Evolutionary conservation across 1,284 basidiomycete genomes (phyloP), one percentile per base, ranked within the genome.

Genomic region (Trametes hirsuta): DNA sequence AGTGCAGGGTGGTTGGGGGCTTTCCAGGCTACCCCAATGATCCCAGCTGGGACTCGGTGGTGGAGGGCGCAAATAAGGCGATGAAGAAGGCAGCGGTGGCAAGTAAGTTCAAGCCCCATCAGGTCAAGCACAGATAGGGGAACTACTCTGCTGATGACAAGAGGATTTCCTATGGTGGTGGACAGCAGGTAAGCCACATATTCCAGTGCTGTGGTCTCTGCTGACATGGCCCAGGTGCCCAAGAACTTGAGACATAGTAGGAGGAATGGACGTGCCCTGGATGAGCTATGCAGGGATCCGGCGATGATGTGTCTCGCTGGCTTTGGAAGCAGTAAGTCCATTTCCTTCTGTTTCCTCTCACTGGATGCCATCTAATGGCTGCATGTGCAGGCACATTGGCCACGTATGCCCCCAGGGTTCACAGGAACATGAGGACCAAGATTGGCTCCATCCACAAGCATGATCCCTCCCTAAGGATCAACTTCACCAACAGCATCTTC

Each of bases 401-500:
- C 1, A 54, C 44, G 4, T 47, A 47, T 14, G 44, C 52, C 2
- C 52, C 52, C 8, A 21, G 34, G 2, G 15, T 44, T 12, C 25
- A 25, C 36, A 15, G 2, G 4, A 36, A 39, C 35, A 54, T 37
- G 21, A 9, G 18, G 10, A 1, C 2, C 1, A 21, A 25, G 30
- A 34, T 54, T 2, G 14, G 11, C 4, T 5, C 22, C 9, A 14
- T 54, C 1, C 22, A 25, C 18, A 18, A 8, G 9, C 45, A 12
- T 0, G 15, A 47, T n/a, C 36, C 24, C 1, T 12, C 51, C n/a
- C 22, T 54, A 2, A 35, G 37, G 0, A 9, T 9, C 36, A 47
- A 47, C 45, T 54, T 54, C 45, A 3, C 21, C 11, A 54, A 47
- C 37, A 54, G 53, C 53, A 34, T 47, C 3, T 54, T 47, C 18